These are phyloP conservation scores for Globisporangium perplexum DNA, from an alignment of 352 stramenopile species.

Conservation along the genomic window DNA sequence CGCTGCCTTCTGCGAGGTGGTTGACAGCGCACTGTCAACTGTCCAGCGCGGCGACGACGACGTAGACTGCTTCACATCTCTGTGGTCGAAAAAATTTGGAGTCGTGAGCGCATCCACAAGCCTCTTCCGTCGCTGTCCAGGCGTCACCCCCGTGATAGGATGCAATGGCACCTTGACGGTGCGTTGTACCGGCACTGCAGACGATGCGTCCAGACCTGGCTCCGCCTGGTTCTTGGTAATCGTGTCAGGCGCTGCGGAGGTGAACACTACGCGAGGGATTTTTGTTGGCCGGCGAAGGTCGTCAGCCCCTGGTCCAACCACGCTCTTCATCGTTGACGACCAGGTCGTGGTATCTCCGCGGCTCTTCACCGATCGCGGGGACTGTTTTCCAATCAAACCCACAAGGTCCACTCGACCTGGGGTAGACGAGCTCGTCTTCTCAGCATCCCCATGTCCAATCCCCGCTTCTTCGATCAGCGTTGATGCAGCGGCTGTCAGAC, in stretches of 20 bases:
- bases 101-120: conserved; percentile 23
- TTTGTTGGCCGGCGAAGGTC: conserved; percentile 14
- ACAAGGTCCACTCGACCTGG: conserved; percentile 10
- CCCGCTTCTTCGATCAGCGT: conserved; percentile 45
- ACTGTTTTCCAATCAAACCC: conserved; percentile 11
- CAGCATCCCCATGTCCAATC: conserved; percentile 16
- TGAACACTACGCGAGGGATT: conserved; percentile 5
- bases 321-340: conserved; percentile 5
- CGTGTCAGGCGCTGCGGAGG: background rate
- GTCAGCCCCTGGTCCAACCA: background rate
- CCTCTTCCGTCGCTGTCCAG: conserved; percentile 20
- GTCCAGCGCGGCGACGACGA: conserved; percentile 2
- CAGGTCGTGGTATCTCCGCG: background rate
- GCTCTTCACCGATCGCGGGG: conserved; percentile 8
- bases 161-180: conserved; percentile 1
- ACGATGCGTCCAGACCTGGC: background rate
- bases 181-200: background rate
- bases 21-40: background rate
- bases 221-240: conserved; percentile 7
- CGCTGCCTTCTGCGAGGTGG: conserved; percentile 2
- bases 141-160: background rate
- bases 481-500: conserved; percentile 49
- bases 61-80: conserved; percentile 10
- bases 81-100: conserved; percentile 26
- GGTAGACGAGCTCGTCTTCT: conserved; percentile 6